Conservation (phyloP, 2,329 filamentous ascomycete species). For the Fusarium acutatum region DNA sequence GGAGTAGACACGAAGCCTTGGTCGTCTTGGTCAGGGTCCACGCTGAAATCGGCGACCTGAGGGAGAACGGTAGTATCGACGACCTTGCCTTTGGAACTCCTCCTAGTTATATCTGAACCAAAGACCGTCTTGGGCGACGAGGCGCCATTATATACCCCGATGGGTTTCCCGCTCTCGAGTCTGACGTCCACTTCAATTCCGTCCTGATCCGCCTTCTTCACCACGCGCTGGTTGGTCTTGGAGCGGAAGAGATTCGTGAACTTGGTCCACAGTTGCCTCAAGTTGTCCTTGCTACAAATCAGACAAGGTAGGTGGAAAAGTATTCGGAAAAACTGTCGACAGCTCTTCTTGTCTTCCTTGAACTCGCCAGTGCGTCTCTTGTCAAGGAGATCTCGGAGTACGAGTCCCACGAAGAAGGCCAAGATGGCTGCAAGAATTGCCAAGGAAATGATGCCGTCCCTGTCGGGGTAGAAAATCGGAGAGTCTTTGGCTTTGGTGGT, state of each 20-base stretch:
- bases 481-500: background rate
- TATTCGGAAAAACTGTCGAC: background rate
- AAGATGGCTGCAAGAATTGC: conserved; percentile 9
- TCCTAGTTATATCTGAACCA: background rate
- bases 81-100: background rate
- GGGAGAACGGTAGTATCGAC: background rate
- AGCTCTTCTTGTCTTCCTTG: background rate
- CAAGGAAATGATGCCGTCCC: conserved; percentile 2
- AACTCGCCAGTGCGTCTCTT: conserved; percentile 26
- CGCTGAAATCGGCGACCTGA: background rate
- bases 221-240: background rate
- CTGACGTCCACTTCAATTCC: background rate
- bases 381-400: conserved; percentile 15
- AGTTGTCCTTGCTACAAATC: conserved; percentile 3
- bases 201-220: background rate
- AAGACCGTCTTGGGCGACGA: background rate
- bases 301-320: background rate
- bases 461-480: background rate
- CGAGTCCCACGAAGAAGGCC: conserved; percentile 3
- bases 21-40: too few species aligned
- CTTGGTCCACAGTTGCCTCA: background rate
- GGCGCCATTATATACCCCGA: conserved; percentile 6
- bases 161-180: background rate
- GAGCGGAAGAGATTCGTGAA: conserved; percentile 28
- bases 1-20: background rate